Conservation (phyloP, 2,329 filamentous ascomycete genomes). For the Pyricularia sp. region DNA sequence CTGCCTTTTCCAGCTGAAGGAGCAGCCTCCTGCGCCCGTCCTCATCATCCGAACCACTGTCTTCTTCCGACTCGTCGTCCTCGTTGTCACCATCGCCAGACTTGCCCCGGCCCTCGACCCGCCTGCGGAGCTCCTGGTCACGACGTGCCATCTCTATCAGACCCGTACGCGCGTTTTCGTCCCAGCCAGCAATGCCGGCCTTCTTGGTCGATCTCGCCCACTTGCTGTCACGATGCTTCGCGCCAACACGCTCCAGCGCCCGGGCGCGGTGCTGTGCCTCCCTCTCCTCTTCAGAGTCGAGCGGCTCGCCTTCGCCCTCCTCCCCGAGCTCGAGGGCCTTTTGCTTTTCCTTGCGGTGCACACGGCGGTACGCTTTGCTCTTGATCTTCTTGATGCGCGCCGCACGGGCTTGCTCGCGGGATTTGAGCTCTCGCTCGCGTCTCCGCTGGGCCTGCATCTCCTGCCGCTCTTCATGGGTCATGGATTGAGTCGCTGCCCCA, state of each 20-base stretch:
- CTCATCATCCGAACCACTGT: constrained; percentile 42
- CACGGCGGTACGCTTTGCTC: constrained; percentile 86
- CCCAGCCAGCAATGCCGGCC: constrained; percentile 74
- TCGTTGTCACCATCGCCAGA: constrained; percentile 9
- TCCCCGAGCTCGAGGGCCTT: constrained; percentile 42
- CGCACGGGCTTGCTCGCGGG: constrained; percentile 77
- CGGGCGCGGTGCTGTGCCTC: constrained; percentile 61
- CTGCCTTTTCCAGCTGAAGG: constrained; percentile 33
- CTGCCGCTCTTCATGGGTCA: constrained; percentile 59
- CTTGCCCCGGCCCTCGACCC: constrained; percentile 48
- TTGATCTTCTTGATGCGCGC: constrained; percentile 99
- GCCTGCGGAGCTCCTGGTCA: constrained; percentile 71
- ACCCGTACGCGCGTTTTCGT: constrained; percentile 72
- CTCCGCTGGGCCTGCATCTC: constrained; percentile 67
- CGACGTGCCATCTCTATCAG: constrained; percentile 73
- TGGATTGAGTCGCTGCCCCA: constrained; percentile 28
- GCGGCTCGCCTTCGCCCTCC: constrained; percentile 46
- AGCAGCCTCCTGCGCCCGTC: constrained; percentile 46
- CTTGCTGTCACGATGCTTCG: constrained; percentile 78
- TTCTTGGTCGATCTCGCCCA: constrained; percentile 83
- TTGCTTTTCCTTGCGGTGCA: constrained; percentile 70
- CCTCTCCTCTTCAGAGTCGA: constrained; percentile 57
- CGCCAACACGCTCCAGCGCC: constrained; percentile 77
- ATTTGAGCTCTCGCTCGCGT: constrained; percentile 73
- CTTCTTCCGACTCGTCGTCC: constrained; percentile 31